These are phyloP conservation scores for Pyrrhoderma lamaoense DNA, from an alignment of 1,284 basidiomycete genomes.

Conservation along the genomic window DNA sequence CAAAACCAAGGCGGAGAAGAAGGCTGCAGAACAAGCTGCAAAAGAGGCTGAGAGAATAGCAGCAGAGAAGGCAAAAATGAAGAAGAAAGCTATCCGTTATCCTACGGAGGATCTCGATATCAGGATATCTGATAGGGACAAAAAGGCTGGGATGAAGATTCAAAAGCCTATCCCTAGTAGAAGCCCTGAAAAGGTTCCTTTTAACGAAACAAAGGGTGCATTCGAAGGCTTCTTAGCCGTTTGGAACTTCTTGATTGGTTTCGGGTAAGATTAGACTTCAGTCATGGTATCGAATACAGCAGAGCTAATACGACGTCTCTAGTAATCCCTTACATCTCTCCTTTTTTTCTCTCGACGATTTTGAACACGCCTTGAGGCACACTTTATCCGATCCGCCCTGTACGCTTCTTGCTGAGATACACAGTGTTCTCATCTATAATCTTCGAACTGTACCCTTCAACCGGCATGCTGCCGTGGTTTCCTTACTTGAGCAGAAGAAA, in stretches of 20 bases:
- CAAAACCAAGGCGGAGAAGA: slow-evolving; percentile 42
- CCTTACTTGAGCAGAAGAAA: slow-evolving; percentile 47
- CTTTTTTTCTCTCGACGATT: slow-evolving; percentile 91
- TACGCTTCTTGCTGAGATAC: slow-evolving; percentile 78
- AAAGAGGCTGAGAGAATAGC: slow-evolving; percentile 65
- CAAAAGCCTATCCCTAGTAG: slow-evolving; percentile 64
- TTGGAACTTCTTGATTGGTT: slow-evolving; percentile 91
- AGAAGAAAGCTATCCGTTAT: slow-evolving; percentile 85
- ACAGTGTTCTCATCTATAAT: slow-evolving; percentile 84
- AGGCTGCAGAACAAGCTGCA: slow-evolving; percentile 39
- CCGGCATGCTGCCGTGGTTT: slow-evolving; percentile 63
- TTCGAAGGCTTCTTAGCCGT: slow-evolving; percentile 84
- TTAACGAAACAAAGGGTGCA: slow-evolving; percentile 58
- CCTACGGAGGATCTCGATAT: slow-evolving; percentile 81
- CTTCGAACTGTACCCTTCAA: slow-evolving; percentile 72
- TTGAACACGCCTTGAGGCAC: slow-evolving; percentile 83
- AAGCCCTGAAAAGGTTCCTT: slow-evolving; percentile 52
- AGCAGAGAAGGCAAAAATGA: slow-evolving; percentile 60
- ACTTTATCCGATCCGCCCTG: slow-evolving; percentile 63
- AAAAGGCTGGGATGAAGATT: slow-evolving; percentile 62
- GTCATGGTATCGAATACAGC: not conserved
- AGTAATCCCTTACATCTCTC: slow-evolving; percentile 86
- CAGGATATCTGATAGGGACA: slow-evolving; percentile 68
- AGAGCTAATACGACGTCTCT: slow-evolving; percentile 13
- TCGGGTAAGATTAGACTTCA: slow-evolving; percentile 60